These are phyloP conservation scores for Lactarius tabidus DNA, from an alignment of 768 basidiomycete genomes.

Conservation along the genomic window DNA sequence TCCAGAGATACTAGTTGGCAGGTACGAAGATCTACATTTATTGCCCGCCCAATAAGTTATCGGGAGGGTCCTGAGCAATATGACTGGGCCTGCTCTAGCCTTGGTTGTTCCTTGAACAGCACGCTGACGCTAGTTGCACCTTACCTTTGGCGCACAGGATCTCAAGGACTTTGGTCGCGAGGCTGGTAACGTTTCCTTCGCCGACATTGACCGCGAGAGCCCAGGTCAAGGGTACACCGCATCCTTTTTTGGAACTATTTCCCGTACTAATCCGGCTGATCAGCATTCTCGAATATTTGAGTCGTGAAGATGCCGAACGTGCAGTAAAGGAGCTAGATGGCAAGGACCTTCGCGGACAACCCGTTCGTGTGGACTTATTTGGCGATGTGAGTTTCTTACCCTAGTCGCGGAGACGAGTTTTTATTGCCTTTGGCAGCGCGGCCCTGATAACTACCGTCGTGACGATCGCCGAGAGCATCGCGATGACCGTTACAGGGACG, in stretches of 20 bases:
- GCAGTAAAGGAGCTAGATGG: constrained; percentile 86
- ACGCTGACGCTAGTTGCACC: constrained; percentile 4
- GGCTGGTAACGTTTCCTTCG: constrained; percentile 88
- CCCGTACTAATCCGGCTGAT: neutral
- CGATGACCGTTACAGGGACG: constrained; percentile 35
- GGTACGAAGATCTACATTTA: constrained; percentile 57
- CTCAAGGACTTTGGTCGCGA: constrained; percentile 97
- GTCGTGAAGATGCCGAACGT: constrained; percentile 85
- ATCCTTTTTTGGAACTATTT: constrained; percentile 2
- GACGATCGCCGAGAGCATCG: constrained; percentile 67
- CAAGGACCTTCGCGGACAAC: constrained; percentile 80
- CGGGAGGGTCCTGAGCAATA: neutral
- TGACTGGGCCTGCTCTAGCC: neutral
- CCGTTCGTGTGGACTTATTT: constrained; percentile 66
- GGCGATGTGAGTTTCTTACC: constrained; percentile 47
- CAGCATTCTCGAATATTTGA: constrained; percentile 88
- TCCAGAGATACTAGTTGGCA: constrained; percentile 98
- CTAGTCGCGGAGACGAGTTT: constrained; percentile 10
- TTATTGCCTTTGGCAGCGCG: constrained; percentile 44
- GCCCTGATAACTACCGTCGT: constrained; percentile 70
- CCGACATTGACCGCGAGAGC: constrained; percentile 86
- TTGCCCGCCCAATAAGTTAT: neutral
- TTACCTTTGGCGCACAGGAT: constrained; percentile 53
- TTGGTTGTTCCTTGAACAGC: neutral
- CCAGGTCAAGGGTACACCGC: constrained; percentile 79